Evolutionary conservation across 177 flowering plant species (phyloP), one percentile per base, ranked within the genome.

Genomic region (Tripterygium wilfordii): DNA sequence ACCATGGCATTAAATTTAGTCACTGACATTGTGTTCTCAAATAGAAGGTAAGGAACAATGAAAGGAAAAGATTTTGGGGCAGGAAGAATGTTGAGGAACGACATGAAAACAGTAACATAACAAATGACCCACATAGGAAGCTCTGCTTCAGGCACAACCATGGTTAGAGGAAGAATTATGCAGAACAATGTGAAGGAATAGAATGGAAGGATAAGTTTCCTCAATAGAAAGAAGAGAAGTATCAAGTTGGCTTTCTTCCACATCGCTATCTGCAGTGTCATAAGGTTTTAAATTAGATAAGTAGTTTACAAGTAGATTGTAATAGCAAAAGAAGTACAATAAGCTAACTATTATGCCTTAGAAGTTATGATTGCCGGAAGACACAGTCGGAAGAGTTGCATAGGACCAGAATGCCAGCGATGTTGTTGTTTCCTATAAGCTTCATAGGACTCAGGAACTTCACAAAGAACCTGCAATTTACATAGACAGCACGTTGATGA

Each of bases 71-170:
- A 79, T 50, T 62, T 58, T n/a, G 82, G 85, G 1, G 85, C 53
- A 0, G 85, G 85, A 16, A 79, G 74, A 25, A 79, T 74, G 69
- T 74, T 79, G 42, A 79, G 78, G 40, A 79, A 56, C 2, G 85
- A 77, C 80, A 79, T 74, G 41, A 68, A 66, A 17, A 69, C 80
- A 3, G 85, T 82, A 1, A 79, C 39, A 42, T 74, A 77, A 39
- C 80, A 80, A 17, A 80, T 68, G 22, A 77, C 86, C 86, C 82
- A 80, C 14, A 68, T 15, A 1, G 86, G 83, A 22, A 80, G 70
- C 54, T 76, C 71, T 24, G 86, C 86, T 61, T 80, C 83, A 0
- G 86, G 86, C 0, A 80, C 63, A 16, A 80, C 77, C 82, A 79
- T 79, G 33, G 82, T 77, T 49, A 74, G 54, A 5, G 85, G 85